Conservation (phyloP, 2,329 filamentous ascomycete genomes). For the Zymoseptoria pseudotritici region DNA sequence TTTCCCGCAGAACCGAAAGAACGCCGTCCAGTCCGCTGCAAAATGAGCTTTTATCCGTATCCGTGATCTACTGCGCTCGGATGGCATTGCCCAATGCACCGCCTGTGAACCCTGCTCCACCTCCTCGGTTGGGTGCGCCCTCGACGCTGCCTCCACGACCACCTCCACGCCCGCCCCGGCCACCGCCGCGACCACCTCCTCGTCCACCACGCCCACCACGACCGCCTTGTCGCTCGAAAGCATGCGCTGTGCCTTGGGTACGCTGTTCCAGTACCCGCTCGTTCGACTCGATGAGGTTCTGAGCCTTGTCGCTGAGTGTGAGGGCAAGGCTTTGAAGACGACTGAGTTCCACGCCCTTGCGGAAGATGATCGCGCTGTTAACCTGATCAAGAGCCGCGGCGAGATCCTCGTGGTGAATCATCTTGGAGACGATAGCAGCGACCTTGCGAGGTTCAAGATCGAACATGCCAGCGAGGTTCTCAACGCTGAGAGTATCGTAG, state of each 20-base stretch:
- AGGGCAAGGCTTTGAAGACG: conserved; percentile 91
- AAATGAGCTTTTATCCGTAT: background rate
- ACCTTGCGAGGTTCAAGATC: conserved; percentile 88
- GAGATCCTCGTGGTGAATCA: conserved; percentile 99
- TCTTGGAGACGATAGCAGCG: conserved; percentile 91
- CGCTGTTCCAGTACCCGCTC: conserved; percentile 95
- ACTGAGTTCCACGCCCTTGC: conserved; percentile 97
- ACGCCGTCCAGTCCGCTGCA: background rate
- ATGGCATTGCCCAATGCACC: conserved; percentile 62
- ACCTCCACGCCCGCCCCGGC: conserved; percentile 51
- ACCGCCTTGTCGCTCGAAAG: conserved; percentile 87
- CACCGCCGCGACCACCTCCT: conserved; percentile 48
- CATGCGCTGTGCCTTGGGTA: conserved; percentile 90
- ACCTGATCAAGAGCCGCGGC: conserved; percentile 95
- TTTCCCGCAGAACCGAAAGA: background rate
- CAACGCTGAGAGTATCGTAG: conserved; percentile 90
- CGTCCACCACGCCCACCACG: conserved; percentile 61
- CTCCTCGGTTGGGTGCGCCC: conserved; percentile 60
- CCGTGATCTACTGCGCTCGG: conserved; percentile 34
- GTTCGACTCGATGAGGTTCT: conserved; percentile 90
- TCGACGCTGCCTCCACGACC: conserved; percentile 46
- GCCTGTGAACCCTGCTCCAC: conserved; percentile 74
- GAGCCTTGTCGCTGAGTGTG: conserved; percentile 92
- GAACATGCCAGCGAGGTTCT: conserved; percentile 86
- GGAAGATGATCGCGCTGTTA: conserved; percentile 95